phyloP scores from a whole-genome alignment of 2,329 filamentous ascomycete species.

The Trichophyton verrucosum region DNA sequence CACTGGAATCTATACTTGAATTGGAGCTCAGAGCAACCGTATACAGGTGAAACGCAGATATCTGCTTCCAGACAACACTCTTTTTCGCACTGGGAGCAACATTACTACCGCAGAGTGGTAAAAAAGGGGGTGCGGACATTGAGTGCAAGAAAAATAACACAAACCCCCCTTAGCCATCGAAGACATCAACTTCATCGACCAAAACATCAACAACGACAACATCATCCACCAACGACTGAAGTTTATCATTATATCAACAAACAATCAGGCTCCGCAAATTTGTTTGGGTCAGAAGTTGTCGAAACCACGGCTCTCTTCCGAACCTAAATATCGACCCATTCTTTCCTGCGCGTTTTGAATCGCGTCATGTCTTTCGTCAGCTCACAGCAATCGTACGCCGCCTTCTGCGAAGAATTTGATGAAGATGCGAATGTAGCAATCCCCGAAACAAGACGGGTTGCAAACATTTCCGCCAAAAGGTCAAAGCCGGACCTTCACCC shows the following conservation, averaged over 20 bases:
- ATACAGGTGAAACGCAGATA: constrained; percentile 15
- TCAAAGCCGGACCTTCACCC: constrained; percentile 33
- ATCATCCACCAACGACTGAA: neutral
- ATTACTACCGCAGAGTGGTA: neutral
- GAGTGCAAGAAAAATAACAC: neutral
- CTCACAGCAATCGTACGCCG: constrained; percentile 23
- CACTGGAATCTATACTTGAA: constrained; percentile 17
- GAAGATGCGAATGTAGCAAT: constrained; percentile 32
- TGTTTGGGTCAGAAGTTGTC: constrained; percentile 9
- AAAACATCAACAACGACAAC: neutral
- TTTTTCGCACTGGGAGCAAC: neutral
- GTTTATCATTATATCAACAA: neutral
- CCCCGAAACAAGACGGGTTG: constrained; percentile 37
- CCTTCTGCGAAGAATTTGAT: constrained; percentile 39
- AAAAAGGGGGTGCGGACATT: neutral
- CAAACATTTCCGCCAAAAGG: constrained; percentile 40
- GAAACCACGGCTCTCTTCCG: constrained; percentile 13
- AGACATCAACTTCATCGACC: neutral
- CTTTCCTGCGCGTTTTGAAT: constrained; percentile 7
- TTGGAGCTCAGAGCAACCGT: constrained; percentile 17
- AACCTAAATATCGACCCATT: constrained; percentile 8
- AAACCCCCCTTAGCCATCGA: neutral
- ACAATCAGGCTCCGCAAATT: neutral
- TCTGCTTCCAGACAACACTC: neutral
- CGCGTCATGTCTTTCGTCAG: constrained; percentile 27